Evolutionary conservation across 2,329 filamentous ascomycete genomes (phyloP), one percentile per base, ranked within the genome.

Genomic region (Aspergillus aculeatus): DNA sequence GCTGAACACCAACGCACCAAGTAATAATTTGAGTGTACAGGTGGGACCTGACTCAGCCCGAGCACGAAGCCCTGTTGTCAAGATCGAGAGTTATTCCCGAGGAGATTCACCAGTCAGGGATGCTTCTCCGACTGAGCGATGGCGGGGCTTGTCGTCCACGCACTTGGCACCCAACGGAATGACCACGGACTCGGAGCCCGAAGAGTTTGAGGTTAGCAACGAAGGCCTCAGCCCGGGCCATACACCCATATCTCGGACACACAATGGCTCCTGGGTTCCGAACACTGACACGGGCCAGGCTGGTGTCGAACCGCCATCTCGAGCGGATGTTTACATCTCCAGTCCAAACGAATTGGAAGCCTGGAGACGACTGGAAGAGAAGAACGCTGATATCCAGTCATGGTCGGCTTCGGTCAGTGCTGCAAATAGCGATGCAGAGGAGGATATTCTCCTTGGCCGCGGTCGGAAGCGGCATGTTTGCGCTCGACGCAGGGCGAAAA

Each of bases 321-420:
- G 83, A 49, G 75, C 73, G 4, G 70, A 81, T 56, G 71, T 73
- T 16, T 76, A 76, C 50, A 74, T 83, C 4, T 76, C 76, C 14
- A 84, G 78, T 52, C 73, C 83, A 7, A 81, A 83, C 51, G 82
- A 86, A 26, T 72, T 83, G 52, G 77, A 80, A 51, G 73, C 79
- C 48, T 73, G 79, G 59, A 77, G 80, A 53, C 73, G 79, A 35
- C 71, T 78, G 32, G 76, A 79, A 3, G 80, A 84, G 54, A 84
- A 80, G 65, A 83, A 84, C 59, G 74, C 77, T 9, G 81, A 84
- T 56, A 83, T 86, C 35, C 75, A 78, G 54, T 74, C 78, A 23
- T 86, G 84, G 84, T 77, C 84, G 3, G 78, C 73, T 14, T 77
- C 78, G 12, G 78, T 78, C n/a, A 83, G 79, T 63, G 78, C 79